Evolutionary conservation across 75 land plant genomes (phyloP), one percentile per base, ranked within the genome.

Genomic region (Pinus taeda): DNA sequence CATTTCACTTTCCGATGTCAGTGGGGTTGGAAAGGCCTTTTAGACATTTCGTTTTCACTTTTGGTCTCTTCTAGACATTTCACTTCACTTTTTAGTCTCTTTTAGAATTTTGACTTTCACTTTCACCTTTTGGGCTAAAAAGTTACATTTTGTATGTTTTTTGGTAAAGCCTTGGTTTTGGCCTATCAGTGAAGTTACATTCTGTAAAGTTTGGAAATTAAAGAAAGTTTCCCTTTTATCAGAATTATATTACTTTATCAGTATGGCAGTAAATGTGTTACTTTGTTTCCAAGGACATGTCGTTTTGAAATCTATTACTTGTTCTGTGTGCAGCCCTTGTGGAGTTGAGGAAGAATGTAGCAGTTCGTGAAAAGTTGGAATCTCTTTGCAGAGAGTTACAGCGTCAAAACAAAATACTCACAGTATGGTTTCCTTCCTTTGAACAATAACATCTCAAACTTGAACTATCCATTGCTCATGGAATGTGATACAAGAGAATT

Each of bases 361-460:
- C 90, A 79, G 84, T 97, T 66, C 91, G 98, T 57, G 96, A 92
- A 74, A 97, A 87, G 81, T 88, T 97, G 72, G 99, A 97, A 77
- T 95, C 99, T 71, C 81, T 97, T 30, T 97, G 99, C 65, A 85
- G 99, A 79, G 99, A 97, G 77, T 80, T 97, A 66, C 99, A 97
- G 72, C 91, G 95, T 11, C 99, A 94, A 59, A 97, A 97, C 76
- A 97, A 94, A 76, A 83, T 93, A 79, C 89, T 97, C 26, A 87
- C 88, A 87, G 99, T 97, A 86, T 55, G 77, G 9, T 39, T 20
- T 20, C 61, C 42, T 61, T 15, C 53, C 49, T 42, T 69, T 69
- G 71, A 67, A 15, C 53, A 67, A 67, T 7, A 64, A 30, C 15
- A 64, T 69, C 3, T 17, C 42, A 11, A n/a, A 8, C 12, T 39